Percentiles rank a stretch among this genome's conserved stretches.
Conservation (phyloP, 768 basidiomycete genomes). For the Podaxis sp. region DNA sequence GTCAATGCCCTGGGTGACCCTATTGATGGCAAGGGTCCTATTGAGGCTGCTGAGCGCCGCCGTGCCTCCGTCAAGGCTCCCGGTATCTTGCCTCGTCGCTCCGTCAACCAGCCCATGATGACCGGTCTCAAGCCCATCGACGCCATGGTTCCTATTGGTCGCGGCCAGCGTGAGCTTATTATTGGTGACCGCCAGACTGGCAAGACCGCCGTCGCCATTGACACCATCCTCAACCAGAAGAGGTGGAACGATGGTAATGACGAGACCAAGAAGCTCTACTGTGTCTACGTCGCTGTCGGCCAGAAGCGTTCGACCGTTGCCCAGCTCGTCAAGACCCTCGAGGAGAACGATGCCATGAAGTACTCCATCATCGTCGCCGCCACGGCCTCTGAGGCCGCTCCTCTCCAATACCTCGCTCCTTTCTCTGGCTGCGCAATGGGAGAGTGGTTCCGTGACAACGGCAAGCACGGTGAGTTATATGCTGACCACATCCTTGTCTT, state of each 20-base stretch:
- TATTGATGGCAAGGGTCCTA: conserved; percentile 99
- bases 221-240: conserved; percentile 99
- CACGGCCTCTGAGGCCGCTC: conserved; percentile 98
- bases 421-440: conserved; percentile 99
- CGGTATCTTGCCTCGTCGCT: conserved; percentile 98
- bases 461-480: conserved; percentile 83
- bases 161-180: conserved; percentile 99
- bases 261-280: conserved; percentile 98
- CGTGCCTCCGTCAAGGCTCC: conserved; percentile 99
- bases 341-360: conserved; percentile 99
- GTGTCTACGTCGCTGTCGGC: conserved; percentile 98
- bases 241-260: conserved; percentile 98
- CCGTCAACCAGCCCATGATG: conserved; percentile 99
- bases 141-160: conserved; percentile 99
- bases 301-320: conserved; percentile 99
- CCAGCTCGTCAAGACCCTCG: conserved; percentile 98
- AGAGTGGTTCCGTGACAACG: conserved; percentile 99
- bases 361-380: conserved; percentile 99
- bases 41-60: conserved; percentile 88
- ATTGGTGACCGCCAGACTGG: conserved; percentile 99
- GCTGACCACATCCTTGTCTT: neutral
- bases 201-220: conserved; percentile 98
- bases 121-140: conserved; percentile 99
- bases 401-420: conserved; percentile 98
- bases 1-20: conserved; percentile 99